phyloP scores from a whole-genome alignment of 306 rosid species.

The Trifolium dubium region DNA sequence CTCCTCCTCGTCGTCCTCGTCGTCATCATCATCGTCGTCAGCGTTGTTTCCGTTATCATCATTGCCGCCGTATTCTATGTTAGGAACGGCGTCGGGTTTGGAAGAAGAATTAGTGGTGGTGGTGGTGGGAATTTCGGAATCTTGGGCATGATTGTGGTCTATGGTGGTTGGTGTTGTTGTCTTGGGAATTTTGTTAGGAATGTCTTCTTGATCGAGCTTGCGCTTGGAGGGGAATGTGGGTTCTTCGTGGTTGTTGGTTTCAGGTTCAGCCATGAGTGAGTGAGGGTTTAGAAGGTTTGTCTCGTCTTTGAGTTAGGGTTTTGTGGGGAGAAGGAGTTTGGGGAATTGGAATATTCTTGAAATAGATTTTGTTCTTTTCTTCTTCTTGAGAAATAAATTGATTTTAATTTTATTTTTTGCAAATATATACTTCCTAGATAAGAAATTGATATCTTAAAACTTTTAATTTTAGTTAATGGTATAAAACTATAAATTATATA shows the following conservation, averaged over 20 bases:
- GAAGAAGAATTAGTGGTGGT: slow-evolving; percentile 33
- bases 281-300: neutral
- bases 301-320: slow-evolving; percentile 32
- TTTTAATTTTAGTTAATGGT: too few species aligned
- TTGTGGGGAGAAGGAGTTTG: neutral
- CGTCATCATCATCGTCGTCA: slow-evolving; percentile 25
- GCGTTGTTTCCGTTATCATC: slow-evolving; percentile 23
- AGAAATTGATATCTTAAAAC: too few species aligned
- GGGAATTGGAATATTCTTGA: neutral
- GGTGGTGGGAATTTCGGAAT: slow-evolving; percentile 31
- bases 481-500: too few species aligned
- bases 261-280: slow-evolving; percentile 78
- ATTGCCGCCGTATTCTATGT: slow-evolving; percentile 8
- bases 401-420: too few species aligned
- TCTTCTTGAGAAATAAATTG: too few species aligned
- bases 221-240: slow-evolving; percentile 67
- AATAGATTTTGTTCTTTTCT: neutral
- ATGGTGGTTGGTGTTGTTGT: slow-evolving; percentile 41
- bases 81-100: slow-evolving; percentile 20
- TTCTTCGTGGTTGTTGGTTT: slow-evolving; percentile 54
- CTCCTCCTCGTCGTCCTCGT: slow-evolving; percentile 20
- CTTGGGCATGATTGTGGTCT: slow-evolving; percentile 14
- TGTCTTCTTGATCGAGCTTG: slow-evolving; percentile 49
- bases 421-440: too few species aligned
- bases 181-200: slow-evolving; percentile 58